Conservation (phyloP, 2,329 filamentous ascomycete genomes). For the Saccharata proteae region DNA sequence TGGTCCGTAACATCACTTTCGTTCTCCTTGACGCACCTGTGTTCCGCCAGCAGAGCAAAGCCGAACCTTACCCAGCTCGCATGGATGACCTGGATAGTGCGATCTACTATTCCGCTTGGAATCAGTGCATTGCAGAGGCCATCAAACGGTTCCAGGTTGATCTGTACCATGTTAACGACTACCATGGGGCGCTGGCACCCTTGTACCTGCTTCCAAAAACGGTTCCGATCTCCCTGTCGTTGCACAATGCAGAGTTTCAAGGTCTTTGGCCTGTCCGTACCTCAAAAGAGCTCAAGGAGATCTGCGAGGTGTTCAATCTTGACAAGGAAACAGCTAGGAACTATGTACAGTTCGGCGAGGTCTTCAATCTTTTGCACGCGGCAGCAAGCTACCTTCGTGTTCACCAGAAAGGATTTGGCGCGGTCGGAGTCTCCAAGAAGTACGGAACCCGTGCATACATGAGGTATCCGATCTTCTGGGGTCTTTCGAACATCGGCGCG, state of each 20-base stretch:
- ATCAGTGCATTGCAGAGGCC: conserved; percentile 54
- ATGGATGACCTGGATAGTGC: conserved; percentile 60
- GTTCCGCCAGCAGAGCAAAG: conserved; percentile 50
- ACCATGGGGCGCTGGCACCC: conserved; percentile 51
- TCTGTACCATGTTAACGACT: conserved; percentile 54
- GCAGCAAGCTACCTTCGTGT: conserved; percentile 53
- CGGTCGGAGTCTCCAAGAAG: conserved; percentile 56
- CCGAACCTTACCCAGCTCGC: conserved; percentile 52
- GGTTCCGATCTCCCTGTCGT: conserved; percentile 49
- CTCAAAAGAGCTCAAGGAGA: conserved; percentile 48
- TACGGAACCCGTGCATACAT: conserved; percentile 56
- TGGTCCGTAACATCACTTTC: conserved; percentile 53
- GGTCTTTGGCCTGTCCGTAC: conserved; percentile 57
- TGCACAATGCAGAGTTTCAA: conserved; percentile 60
- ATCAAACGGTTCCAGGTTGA: conserved; percentile 49
- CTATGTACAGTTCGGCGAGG: conserved; percentile 56
- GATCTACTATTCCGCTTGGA: conserved; percentile 60
- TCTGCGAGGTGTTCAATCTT: conserved; percentile 54
- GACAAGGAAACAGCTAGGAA: conserved; percentile 42
- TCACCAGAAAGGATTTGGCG: conserved; percentile 56
- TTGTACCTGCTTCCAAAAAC: conserved; percentile 52
- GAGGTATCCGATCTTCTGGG: conserved; percentile 59
- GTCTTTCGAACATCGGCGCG: conserved; percentile 45
- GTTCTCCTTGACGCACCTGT: conserved; percentile 55
- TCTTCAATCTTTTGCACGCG: conserved; percentile 58